Evolutionary conservation across 176 grass and related monocot genomes (phyloP).

Genomic region (Musa itinerans): DNA sequence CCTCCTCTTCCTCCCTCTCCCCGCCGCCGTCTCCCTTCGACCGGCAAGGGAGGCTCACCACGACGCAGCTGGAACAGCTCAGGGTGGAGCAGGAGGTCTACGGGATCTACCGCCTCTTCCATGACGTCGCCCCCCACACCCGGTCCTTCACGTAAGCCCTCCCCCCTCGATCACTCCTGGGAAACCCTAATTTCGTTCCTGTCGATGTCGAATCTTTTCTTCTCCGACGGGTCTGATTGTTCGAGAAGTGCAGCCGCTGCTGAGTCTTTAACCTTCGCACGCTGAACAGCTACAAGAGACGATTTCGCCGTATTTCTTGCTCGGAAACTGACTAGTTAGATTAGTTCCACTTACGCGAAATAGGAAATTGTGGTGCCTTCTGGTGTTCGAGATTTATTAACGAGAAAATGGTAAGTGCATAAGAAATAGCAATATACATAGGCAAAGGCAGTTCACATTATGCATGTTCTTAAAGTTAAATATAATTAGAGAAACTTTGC

Average conservation of each 20-base stretch:
- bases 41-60: slow-evolving; percentile 30
- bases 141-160: slow-evolving; percentile 46
- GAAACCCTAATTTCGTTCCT: too few species aligned
- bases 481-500: too few species aligned
- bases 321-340: not conserved
- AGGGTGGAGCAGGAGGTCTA: slow-evolving; percentile 53
- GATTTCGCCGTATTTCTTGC: too few species aligned
- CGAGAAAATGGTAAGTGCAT: not conserved
- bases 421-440: too few species aligned
- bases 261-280: too few species aligned
- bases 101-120: slow-evolving; percentile 60
- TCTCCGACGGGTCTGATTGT: too few species aligned
- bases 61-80: slow-evolving; percentile 72
- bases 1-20: not conserved
- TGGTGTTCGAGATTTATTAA: not conserved
- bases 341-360: not conserved
- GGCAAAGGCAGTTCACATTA: not conserved
- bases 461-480: too few species aligned
- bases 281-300: too few species aligned
- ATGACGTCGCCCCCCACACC: slow-evolving; percentile 32
- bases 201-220: not conserved
- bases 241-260: too few species aligned
- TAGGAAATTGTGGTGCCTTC: not conserved
- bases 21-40: not conserved
- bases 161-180: too few species aligned